Evolutionary conservation across 148 eudicot species (phyloP).

Genomic region (Camellia sinensis): DNA sequence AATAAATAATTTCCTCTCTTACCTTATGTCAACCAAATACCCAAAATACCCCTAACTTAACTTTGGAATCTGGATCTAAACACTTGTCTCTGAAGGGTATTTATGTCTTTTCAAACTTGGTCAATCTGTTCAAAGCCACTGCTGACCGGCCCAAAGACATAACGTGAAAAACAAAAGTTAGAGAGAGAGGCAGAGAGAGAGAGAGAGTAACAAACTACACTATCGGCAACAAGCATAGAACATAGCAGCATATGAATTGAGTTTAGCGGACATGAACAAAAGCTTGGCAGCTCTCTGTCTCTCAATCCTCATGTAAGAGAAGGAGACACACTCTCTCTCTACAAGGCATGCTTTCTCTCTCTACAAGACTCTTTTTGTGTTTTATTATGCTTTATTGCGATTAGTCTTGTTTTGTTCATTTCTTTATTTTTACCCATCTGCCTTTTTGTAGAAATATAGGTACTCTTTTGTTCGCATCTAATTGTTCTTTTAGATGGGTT

Average conservation of each 20-base stretch:
- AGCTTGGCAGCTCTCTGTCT: constrained; percentile 46
- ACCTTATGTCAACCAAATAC: not conserved
- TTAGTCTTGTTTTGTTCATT: constrained; percentile 11
- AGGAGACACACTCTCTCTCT: constrained; percentile 9
- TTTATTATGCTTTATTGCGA: constrained; percentile 23
- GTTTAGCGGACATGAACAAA: constrained; percentile 38
- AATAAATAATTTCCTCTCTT: not conserved
- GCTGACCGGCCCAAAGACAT: constrained; percentile 10
- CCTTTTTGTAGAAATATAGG: constrained; percentile 16
- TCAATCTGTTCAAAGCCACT: constrained; percentile 3
- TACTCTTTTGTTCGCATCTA: constrained; percentile 20
- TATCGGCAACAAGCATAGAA: not conserved
- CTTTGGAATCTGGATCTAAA: not conserved
- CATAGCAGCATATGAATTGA: constrained; percentile 37
- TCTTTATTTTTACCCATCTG: constrained; percentile 19
- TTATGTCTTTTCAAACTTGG: constrained; percentile 2
- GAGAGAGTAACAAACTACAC: not conserved
- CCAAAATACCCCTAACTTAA: constrained; percentile 11
- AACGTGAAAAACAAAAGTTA: constrained; percentile 16
- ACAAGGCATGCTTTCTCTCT: constrained; percentile 31
- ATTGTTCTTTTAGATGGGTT: not conserved
- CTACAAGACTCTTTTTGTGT: constrained; percentile 26
- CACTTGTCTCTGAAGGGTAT: not conserved
- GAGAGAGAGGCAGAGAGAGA: not conserved
- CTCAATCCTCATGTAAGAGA: constrained; percentile 22